Conservation (phyloP, 2,329 filamentous ascomycete genomes). For the Acarospora socialis region DNA sequence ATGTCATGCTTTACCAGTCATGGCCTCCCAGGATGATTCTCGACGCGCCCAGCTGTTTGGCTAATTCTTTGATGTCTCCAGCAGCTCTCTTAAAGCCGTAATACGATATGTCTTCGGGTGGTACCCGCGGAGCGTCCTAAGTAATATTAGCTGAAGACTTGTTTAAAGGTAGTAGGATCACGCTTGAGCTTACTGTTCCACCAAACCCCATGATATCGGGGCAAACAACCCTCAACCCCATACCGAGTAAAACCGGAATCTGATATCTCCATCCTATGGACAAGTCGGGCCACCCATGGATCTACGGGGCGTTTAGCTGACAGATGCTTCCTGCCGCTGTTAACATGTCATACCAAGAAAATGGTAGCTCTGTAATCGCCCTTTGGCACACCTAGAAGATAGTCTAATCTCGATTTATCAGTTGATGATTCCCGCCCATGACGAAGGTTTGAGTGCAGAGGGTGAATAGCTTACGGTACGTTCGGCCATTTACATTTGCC, state of each 20-base stretch:
- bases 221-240: conserved; percentile 65
- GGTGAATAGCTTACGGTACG: conserved; percentile 15
- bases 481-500: conserved; percentile 17
- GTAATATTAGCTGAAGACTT: neutral
- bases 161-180: neutral
- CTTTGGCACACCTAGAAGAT: conserved; percentile 41
- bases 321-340: too few species aligned
- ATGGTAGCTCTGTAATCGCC: conserved; percentile 34
- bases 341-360: conserved; percentile 19
- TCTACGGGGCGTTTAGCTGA: conserved; percentile 21
- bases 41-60: conserved; percentile 39
- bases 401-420: conserved; percentile 22
- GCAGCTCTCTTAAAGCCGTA: conserved; percentile 62
- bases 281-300: conserved; percentile 75
- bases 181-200: conserved; percentile 41
- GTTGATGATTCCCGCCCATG: neutral
- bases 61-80: conserved; percentile 61
- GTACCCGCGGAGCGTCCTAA: conserved; percentile 33
- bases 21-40: conserved; percentile 74
- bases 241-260: conserved; percentile 57
- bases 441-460: conserved; percentile 1
- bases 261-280: conserved; percentile 81
- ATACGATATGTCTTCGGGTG: conserved; percentile 32
- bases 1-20: conserved; percentile 47
- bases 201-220: conserved; percentile 83